These are phyloP conservation scores for Talaromyces adpressus DNA, from an alignment of 495 filamentous ascomycete genomes.

Conservation along the genomic window DNA sequence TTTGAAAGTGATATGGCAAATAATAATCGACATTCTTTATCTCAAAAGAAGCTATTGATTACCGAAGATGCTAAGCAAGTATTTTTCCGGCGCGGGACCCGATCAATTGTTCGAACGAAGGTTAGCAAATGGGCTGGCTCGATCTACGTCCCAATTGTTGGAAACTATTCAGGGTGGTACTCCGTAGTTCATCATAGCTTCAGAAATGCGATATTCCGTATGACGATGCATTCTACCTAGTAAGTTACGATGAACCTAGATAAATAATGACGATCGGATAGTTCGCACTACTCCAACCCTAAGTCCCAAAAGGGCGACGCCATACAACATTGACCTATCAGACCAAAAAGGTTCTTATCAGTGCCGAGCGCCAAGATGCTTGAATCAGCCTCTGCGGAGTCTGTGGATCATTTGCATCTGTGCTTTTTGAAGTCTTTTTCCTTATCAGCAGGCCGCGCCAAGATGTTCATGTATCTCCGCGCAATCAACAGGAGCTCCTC, in stretches of 20 bases:
- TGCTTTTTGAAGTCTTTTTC: neutral
- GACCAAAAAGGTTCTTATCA: neutral
- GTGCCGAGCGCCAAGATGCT: neutral
- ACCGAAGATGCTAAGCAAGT: neutral
- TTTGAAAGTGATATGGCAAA: neutral
- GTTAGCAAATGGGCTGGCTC: neutral
- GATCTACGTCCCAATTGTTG: neutral
- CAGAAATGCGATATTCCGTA: neutral
- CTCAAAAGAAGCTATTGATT: neutral
- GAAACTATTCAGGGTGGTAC: neutral
- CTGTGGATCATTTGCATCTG: neutral
- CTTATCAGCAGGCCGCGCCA: neutral
- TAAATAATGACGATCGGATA: neutral
- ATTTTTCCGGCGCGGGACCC: neutral
- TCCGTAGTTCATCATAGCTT: neutral
- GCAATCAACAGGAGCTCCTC: neutral
- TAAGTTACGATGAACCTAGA: neutral
- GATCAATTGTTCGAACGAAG: too few species aligned
- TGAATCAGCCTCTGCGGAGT: conserved; percentile 1
- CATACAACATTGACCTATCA: neutral
- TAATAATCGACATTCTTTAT: neutral
- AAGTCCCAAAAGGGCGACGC: neutral
- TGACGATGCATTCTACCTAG: neutral
- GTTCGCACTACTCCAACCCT: neutral
- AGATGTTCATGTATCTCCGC: neutral